A percentile compares a stretch with the other conserved stretches of the same genome.
phyloP scores from a whole-genome alignment of 805 yeast genomes.

The Kuraishia floccosa region DNA sequence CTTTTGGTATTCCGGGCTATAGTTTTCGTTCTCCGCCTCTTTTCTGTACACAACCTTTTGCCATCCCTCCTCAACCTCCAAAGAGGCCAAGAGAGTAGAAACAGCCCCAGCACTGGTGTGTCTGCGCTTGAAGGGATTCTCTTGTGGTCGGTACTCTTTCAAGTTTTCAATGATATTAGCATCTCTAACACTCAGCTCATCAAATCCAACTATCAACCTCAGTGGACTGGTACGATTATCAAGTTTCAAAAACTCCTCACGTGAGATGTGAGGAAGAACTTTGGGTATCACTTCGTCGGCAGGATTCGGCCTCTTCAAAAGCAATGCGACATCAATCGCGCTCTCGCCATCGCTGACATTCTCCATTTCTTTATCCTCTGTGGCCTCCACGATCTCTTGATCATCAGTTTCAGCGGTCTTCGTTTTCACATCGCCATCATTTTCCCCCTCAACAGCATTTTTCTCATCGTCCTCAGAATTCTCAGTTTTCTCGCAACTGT shows the following conservation, averaged over 20 bases:
- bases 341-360: slow-evolving; percentile 2
- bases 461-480: slow-evolving; percentile 6
- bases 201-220: slow-evolving; percentile 29
- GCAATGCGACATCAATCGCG: slow-evolving; percentile 24
- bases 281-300: slow-evolving; percentile 17
- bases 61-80: slow-evolving; percentile 53
- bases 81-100: slow-evolving; percentile 53
- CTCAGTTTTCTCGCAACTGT: slow-evolving; percentile 1
- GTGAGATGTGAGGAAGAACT: slow-evolving; percentile 16
- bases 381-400: slow-evolving; percentile 1
- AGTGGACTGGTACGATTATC: slow-evolving; percentile 21
- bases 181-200: slow-evolving; percentile 32
- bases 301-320: slow-evolving; percentile 21
- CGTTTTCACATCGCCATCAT: slow-evolving; percentile 1
- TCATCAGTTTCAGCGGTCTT: slow-evolving; percentile 1
- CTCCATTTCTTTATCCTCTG: background rate
- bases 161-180: slow-evolving; percentile 34
- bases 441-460: slow-evolving; percentile 3
- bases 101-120: slow-evolving; percentile 9
- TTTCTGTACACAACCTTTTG: slow-evolving; percentile 43
- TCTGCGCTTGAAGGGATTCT: background rate
- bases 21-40: slow-evolving; percentile 24
- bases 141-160: slow-evolving; percentile 7
- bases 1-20: slow-evolving; percentile 31
- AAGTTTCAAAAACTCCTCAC: slow-evolving; percentile 12